A percentile compares a stretch with the other conserved stretches of the same genome.
Conservation (phyloP, 495 filamentous ascomycete species). For the Sordaria brevicollis region DNA sequence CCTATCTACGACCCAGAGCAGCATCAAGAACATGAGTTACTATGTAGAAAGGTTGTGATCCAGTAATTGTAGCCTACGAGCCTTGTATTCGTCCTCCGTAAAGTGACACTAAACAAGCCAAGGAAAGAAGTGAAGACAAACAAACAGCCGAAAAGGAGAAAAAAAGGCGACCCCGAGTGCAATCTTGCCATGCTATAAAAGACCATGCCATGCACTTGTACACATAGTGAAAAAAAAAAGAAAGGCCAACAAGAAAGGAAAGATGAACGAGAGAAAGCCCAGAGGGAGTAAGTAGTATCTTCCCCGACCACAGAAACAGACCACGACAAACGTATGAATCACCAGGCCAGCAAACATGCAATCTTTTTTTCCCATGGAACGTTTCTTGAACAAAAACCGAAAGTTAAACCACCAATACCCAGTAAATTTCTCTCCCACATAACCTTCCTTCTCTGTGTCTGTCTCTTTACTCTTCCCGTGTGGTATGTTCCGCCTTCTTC, state of each 20-base stretch:
- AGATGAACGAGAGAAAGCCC: neutral
- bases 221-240: neutral
- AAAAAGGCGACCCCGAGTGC: neutral
- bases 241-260: conserved; percentile 1
- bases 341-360: neutral
- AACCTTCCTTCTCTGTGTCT: neutral
- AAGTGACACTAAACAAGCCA: neutral
- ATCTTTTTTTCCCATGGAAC: neutral
- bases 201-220: neutral
- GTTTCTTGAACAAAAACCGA: neutral
- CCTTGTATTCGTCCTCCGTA: neutral
- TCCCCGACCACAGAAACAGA: neutral
- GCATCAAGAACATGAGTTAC: neutral
- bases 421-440: neutral
- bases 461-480: neutral
- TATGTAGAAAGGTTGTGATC: neutral
- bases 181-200: neutral
- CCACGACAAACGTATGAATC: neutral
- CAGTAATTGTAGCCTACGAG: neutral
- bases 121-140: neutral
- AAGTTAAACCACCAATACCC: neutral
- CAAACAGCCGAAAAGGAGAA: neutral
- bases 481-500: neutral
- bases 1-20: neutral
- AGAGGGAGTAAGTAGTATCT: neutral